Base-by-base conservation (phyloP, 2,329 filamentous ascomycete species). In the Lomentospora prolificans region DNA sequence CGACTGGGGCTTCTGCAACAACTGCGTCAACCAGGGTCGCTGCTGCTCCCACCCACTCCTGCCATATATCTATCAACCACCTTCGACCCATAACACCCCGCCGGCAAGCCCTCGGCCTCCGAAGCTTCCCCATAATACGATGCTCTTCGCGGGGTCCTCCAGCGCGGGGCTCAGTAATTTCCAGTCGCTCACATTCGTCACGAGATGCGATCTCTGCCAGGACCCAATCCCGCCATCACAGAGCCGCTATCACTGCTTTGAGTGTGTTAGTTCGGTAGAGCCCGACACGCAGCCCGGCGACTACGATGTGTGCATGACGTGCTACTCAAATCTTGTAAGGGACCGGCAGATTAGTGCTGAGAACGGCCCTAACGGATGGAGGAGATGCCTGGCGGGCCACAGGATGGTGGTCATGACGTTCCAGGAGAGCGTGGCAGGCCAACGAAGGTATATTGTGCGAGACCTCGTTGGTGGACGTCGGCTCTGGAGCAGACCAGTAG, bases 1-100 rank as follows among this genome's bases (percentile, higher is more conserved):
- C 4, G 91, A 95, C 65, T 97, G 91, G 91, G 92, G 92, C 0
- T 96, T 89, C 66, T 97, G 92, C 70, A 90, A 91, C 63, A 73
- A 78, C 58, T 97, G 92, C 61, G 89, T 96, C 28, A 91, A 92
- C 58, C 84, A 86, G 67, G 90, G 89, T 14, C 78, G 79, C 58
- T 87, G 84, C 58, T 97, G 92, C 69, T 87, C 85, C 0, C 92
- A 97, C 65, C 78, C 87, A 5, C 75, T 97, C 0, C 74, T 95
- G 0, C 89, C 91, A 0, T 74, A 95, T 48, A 81, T 84, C 1
- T 86, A 90, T 61, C 75, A 80, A 48, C 67, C 72, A 27, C 63
- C 67, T 1, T 63, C 68, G 7, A 61, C 66, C 4, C 61, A 61
- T 60, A 58, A 60, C 3, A 55, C 66, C 17, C 71, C 75, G 1